Evolutionary conservation across 371 early-diverging fungal species (phyloP).

Genomic region (Mortierella sp.): DNA sequence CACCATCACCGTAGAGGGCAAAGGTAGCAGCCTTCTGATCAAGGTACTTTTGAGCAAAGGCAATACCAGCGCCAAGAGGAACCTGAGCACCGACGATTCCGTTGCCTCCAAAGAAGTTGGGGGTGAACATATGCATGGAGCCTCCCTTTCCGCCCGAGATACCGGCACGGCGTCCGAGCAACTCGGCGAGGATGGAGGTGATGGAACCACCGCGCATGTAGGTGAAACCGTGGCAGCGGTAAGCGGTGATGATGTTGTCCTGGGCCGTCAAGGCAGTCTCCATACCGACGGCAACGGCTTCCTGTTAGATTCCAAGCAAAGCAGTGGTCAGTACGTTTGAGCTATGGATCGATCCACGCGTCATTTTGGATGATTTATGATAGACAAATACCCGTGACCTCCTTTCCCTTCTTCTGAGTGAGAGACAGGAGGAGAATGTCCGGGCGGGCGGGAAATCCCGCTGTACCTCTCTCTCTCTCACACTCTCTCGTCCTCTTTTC

Average conservation of each 20-base stretch:
- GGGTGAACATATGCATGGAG: constrained; percentile 99
- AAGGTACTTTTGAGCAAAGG: constrained; percentile 96
- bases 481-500: no score
- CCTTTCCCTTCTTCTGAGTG: no score
- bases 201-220: constrained; percentile 88
- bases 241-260: constrained; percentile 98
- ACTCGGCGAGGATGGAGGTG: constrained; percentile 85
- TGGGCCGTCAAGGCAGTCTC: constrained; percentile 85
- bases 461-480: no score
- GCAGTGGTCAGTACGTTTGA: no score
- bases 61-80: constrained; percentile 97
- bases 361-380: neutral
- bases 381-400: neutral
- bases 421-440: no score
- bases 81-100: constrained; percentile 99
- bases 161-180: constrained; percentile 90
- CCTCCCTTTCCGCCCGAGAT: constrained; percentile 99
- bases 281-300: constrained; percentile 97
- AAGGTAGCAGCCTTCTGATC: constrained; percentile 84
- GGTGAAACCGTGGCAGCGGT: constrained; percentile 99
- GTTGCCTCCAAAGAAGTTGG: constrained; percentile 99
- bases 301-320: constrained; percentile 58
- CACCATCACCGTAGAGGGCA: constrained; percentile 99
- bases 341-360: neutral
- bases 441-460: no score